These are phyloP conservation scores for Arachis hypogaea DNA, from an alignment of 306 rosid species.

Conservation along the genomic window DNA sequence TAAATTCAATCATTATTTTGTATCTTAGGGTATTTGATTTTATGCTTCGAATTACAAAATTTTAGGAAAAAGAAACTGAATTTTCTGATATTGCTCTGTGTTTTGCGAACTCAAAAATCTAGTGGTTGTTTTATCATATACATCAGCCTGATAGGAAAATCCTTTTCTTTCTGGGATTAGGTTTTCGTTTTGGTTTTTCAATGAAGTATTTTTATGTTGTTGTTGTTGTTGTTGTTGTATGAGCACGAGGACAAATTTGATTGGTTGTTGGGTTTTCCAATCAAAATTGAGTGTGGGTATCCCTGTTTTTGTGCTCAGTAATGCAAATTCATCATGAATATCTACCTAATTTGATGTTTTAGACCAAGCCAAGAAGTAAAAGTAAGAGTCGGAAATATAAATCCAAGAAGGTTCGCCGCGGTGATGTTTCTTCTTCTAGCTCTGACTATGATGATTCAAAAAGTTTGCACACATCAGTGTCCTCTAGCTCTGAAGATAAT, in stretches of 20 bases:
- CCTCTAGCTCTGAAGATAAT: conserved; percentile 63
- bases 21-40: conserved; percentile 32
- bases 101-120: conserved; percentile 2
- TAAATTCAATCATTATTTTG: neutral
- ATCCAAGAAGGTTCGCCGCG: conserved; percentile 69
- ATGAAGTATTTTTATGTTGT: conserved; percentile 8
- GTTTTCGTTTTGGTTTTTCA: conserved; percentile 8
- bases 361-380: conserved; percentile 57
- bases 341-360: conserved; percentile 36
- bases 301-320: conserved; percentile 15
- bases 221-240: neutral
- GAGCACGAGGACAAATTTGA: neutral
- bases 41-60: conserved; percentile 12
- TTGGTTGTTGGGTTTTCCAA: conserved; percentile 22
- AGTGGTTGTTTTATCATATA: conserved; percentile 17
- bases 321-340: conserved; percentile 15
- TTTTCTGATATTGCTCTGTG: conserved; percentile 24
- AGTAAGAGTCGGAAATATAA: conserved; percentile 52
- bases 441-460: conserved; percentile 58
- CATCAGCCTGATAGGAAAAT: neutral
- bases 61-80: neutral
- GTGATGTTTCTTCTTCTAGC: conserved; percentile 52
- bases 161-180: neutral
- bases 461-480: conserved; percentile 43
- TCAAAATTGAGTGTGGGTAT: conserved; percentile 1